Evolutionary conservation across 169 alveolate species (phyloP).

Genomic region (Cryptosporidium parvum): DNA sequence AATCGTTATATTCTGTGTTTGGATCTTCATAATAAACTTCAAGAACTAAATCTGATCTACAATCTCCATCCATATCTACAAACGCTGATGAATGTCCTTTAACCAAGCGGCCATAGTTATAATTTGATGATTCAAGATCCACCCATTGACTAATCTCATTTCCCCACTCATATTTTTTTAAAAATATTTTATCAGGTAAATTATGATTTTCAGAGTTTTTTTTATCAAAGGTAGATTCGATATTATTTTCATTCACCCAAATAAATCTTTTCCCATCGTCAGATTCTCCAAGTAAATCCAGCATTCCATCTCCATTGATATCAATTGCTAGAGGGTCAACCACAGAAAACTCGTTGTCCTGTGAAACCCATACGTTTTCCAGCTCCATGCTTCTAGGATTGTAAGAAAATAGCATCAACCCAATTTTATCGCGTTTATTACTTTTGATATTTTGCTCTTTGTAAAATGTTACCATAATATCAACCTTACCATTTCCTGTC

Average conservation of each 20-base stretch:
- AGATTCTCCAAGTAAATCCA: constrained; percentile 79
- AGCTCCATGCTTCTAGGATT: constrained; percentile 29
- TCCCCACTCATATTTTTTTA: constrained; percentile 44
- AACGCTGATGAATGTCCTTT: constrained; percentile 84
- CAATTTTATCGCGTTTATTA: neutral
- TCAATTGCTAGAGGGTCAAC: constrained; percentile 86
- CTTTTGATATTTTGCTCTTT: constrained; percentile 4
- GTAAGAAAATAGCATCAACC: constrained; percentile 13
- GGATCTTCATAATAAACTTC: constrained; percentile 77
- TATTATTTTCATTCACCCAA: constrained; percentile 81
- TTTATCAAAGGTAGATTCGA: constrained; percentile 1
- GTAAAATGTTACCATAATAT: constrained; percentile 27
- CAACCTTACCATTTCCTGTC: constrained; percentile 56
- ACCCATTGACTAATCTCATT: constrained; percentile 50
- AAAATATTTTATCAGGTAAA: neutral
- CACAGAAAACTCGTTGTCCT: constrained; percentile 77
- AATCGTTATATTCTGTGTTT: neutral
- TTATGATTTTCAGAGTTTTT: neutral
- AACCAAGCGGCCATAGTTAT: constrained; percentile 80
- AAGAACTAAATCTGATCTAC: constrained; percentile 87
- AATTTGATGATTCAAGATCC: constrained; percentile 73
- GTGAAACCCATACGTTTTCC: constrained; percentile 33
- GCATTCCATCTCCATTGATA: constrained; percentile 86
- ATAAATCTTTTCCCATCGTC: constrained; percentile 76
- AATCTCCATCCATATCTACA: constrained; percentile 88